Conservation (phyloP, 1,284 basidiomycete genomes). For the Fistulinella cinereoalba region DNA sequence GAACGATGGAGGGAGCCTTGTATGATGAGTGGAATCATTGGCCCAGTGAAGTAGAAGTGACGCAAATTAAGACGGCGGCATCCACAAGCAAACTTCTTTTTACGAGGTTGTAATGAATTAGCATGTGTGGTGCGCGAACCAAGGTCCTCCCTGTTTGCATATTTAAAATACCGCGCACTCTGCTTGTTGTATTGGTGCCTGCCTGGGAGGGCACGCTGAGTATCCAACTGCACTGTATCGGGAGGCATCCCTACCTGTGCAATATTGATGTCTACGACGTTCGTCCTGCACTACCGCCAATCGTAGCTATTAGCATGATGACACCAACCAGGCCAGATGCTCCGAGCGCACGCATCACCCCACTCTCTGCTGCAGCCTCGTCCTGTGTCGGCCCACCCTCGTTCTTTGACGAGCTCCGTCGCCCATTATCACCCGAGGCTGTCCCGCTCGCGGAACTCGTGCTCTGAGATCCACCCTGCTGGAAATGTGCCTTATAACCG, state of each 20-base stretch:
- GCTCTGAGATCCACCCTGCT: neutral
- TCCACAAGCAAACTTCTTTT: no score
- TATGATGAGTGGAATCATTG: no score
- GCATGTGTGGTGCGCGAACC: no score
- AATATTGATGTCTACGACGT: slow-evolving; percentile 9
- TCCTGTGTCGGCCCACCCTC: slow-evolving; percentile 20
- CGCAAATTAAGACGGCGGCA: no score
- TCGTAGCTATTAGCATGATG: slow-evolving; percentile 25
- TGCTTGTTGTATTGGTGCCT: no score
- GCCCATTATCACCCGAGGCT: neutral
- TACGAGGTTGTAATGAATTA: no score
- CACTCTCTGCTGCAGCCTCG: slow-evolving; percentile 26
- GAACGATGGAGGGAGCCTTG: no score
- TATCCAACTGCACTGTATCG: neutral
- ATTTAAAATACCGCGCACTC: no score
- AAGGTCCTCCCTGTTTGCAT: no score
- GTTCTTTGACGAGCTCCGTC: neutral
- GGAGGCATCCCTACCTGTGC: neutral
- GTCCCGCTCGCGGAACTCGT: slow-evolving; percentile 1
- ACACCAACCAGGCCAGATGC: slow-evolving; percentile 29
- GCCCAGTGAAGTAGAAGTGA: no score
- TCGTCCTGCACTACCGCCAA: slow-evolving; percentile 13
- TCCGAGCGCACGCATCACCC: slow-evolving; percentile 25
- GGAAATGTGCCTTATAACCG: neutral
- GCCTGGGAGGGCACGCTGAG: neutral